Evolutionary conservation across 176 grass and related monocot genomes (phyloP).

Genomic region (Carex scoparia): DNA sequence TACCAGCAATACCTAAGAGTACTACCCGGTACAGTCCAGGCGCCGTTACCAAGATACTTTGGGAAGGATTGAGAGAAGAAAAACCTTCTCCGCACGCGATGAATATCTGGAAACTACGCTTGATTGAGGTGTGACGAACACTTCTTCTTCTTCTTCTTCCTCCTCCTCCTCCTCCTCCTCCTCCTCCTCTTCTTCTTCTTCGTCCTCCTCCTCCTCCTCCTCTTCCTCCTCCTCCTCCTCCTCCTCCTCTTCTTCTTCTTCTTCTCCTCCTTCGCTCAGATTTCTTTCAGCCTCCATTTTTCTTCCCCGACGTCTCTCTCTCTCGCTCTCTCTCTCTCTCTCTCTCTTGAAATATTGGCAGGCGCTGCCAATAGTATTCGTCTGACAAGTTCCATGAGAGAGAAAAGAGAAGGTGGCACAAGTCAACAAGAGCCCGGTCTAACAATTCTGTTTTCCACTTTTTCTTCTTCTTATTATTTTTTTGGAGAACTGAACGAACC

Average conservation of each 20-base stretch:
- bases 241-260: neutral
- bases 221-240: neutral
- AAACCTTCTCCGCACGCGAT: slow-evolving; percentile 14
- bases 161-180: neutral
- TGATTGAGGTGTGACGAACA: slow-evolving; percentile 19
- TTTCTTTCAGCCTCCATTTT: no score
- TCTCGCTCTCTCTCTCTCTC: neutral
- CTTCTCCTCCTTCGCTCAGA: no score
- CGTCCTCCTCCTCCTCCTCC: neutral
- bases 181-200: neutral
- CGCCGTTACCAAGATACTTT: neutral
- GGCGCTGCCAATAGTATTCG: neutral
- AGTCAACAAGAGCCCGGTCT: no score
- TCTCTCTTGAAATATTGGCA: neutral
- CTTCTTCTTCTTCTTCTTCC: neutral
- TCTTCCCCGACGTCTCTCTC: neutral
- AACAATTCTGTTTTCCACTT: no score
- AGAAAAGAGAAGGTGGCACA: neutral
- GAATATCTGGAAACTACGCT: neutral
- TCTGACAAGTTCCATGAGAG: neutral
- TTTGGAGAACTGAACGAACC: no score
- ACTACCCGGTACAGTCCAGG: neutral
- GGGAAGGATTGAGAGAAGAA: slow-evolving; percentile 3
- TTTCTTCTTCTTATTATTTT: no score
- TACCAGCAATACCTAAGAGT: neutral